A percentile compares a stretch with the other conserved stretches of the same genome.
Conservation (phyloP, 306 rosid genomes). For the Cucurbita argyrosperma region DNA sequence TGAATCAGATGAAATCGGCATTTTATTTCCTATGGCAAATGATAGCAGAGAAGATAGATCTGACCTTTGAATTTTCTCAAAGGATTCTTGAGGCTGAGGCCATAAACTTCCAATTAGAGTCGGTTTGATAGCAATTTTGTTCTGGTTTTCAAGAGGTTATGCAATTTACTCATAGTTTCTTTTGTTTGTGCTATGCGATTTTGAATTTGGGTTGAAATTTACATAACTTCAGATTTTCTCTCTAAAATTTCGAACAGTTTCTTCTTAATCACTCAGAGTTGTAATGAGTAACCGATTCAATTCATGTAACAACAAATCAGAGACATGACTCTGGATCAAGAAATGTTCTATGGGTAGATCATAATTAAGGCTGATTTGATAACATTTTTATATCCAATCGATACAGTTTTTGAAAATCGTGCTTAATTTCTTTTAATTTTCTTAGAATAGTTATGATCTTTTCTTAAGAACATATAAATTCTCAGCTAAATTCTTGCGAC, state of each 20-base stretch:
- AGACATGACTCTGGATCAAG: not conserved
- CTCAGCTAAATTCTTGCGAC: too few species aligned
- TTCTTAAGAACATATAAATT: too few species aligned
- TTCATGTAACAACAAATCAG: not conserved
- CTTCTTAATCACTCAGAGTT: not conserved
- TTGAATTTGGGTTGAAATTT: not conserved
- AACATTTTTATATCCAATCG: not conserved
- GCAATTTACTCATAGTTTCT: not conserved
- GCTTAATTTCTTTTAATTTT: too few species aligned
- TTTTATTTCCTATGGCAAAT: not conserved
- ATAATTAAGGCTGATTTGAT: not conserved
- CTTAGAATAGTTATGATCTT: too few species aligned
- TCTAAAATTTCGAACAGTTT: not conserved
- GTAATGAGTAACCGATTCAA: not conserved
- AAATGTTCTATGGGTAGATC: not conserved
- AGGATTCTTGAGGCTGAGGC: not conserved
- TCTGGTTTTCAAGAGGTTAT: not conserved
- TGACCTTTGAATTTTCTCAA: not conserved
- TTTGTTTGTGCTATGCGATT: not conserved
- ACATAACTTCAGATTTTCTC: too few species aligned
- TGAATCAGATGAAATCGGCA: not conserved
- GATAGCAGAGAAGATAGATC: not conserved
- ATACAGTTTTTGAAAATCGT: not conserved
- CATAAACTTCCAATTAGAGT: not conserved
- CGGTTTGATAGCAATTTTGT: not conserved